These are phyloP conservation scores for Lepiota subincarnata DNA, from an alignment of 768 basidiomycete genomes.

Conservation along the genomic window DNA sequence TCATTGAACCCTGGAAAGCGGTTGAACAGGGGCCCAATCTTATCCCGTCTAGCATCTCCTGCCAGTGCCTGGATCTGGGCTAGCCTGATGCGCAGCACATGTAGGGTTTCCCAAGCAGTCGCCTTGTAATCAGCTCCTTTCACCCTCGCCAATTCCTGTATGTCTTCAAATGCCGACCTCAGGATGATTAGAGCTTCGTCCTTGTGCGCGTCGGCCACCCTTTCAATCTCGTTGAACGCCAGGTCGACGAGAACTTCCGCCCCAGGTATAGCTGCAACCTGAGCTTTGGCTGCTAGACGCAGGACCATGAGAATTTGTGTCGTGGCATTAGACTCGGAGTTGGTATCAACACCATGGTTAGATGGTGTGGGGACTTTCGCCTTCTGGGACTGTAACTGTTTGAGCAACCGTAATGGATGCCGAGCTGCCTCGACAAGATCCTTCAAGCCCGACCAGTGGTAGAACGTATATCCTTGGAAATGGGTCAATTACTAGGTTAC, in stretches of 20 bases:
- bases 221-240: constrained; percentile 39
- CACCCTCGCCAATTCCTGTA: constrained; percentile 20
- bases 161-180: constrained; percentile 30
- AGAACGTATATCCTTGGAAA: constrained; percentile 32
- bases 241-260: constrained; percentile 34
- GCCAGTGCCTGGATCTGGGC: background rate
- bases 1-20: background rate
- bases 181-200: constrained; percentile 37
- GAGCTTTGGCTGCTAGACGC: constrained; percentile 36
- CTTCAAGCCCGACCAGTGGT: constrained; percentile 38
- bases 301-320: constrained; percentile 31
- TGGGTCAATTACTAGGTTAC: background rate
- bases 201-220: constrained; percentile 31
- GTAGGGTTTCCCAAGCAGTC: constrained; percentile 3
- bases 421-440: constrained; percentile 27
- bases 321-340: constrained; percentile 13
- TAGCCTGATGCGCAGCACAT: constrained; percentile 4
- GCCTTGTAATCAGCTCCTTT: background rate
- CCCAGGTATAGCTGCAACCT: constrained; percentile 35
- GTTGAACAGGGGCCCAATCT: constrained; percentile 7
- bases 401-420: constrained; percentile 6
- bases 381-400: constrained; percentile 12
- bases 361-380: constrained; percentile 14
- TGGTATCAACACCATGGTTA: background rate
- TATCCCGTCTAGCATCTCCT: background rate